Conservation (phyloP, 2,329 filamentous ascomycete species). For the Fusarium torreyae region DNA sequence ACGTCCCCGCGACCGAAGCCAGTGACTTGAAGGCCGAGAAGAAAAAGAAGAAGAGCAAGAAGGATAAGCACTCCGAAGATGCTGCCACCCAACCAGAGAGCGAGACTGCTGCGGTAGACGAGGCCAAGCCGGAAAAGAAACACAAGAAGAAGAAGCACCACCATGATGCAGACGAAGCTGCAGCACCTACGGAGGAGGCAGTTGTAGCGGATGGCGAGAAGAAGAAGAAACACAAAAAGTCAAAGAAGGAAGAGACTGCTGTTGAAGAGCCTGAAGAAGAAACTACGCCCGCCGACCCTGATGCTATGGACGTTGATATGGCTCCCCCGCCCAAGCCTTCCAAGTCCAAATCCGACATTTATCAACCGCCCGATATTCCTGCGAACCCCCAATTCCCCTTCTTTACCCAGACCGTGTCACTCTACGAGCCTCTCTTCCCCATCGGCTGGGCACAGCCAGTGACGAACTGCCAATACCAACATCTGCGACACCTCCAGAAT, state of each 20-base stretch:
- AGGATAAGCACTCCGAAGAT: constrained; percentile 47
- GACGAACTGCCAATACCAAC: constrained; percentile 79
- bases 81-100: constrained; percentile 17
- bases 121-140: constrained; percentile 49
- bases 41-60: constrained; percentile 53
- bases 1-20: constrained; percentile 44
- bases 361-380: constrained; percentile 58
- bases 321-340: constrained; percentile 50
- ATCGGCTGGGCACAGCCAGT: constrained; percentile 78
- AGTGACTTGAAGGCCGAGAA: constrained; percentile 52
- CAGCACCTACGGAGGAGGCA: constrained; percentile 23
- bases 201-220: constrained; percentile 39
- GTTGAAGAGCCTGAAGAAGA: constrained; percentile 30
- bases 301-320: constrained; percentile 60
- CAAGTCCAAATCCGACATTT: constrained; percentile 53
- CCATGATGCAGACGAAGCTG: constrained; percentile 38
- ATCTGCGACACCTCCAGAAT: constrained; percentile 81
- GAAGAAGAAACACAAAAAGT: constrained; percentile 54
- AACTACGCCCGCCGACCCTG: constrained; percentile 41
- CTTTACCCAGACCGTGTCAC: constrained; percentile 82
- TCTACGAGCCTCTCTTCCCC: constrained; percentile 83
- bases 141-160: constrained; percentile 53
- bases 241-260: constrained; percentile 45
- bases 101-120: constrained; percentile 26
- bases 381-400: constrained; percentile 75